Percentiles rank a stretch among this genome's conserved stretches.
These are phyloP conservation scores for Camellia oleifera DNA, from an alignment of 179 eudicot genomes.

Conservation along the genomic window DNA sequence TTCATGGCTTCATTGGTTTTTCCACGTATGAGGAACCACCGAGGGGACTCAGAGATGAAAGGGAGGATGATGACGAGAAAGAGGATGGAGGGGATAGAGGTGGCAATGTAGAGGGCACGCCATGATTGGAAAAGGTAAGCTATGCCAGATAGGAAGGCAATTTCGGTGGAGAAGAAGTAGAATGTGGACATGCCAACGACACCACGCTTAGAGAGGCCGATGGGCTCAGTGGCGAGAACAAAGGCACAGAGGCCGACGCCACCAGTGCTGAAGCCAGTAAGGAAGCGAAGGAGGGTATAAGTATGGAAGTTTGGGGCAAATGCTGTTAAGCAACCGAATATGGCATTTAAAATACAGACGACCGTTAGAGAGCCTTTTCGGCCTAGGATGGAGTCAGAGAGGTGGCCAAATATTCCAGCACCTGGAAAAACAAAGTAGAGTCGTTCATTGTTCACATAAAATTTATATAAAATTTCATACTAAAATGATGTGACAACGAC, in stretches of 20 bases:
- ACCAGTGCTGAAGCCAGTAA: constrained; percentile 77
- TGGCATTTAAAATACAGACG: constrained; percentile 60
- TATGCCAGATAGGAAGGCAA: constrained; percentile 59
- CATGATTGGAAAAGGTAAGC: constrained; percentile 61
- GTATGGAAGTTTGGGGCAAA: constrained; percentile 52
- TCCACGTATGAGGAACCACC: constrained; percentile 43
- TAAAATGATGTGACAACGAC: no score
- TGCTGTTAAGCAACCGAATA: constrained; percentile 70
- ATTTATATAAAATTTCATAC: no score
- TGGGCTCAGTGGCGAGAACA: constrained; percentile 82
- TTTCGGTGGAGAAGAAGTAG: constrained; percentile 84
- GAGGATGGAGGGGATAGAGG: constrained; percentile 56
- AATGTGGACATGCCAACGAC: constrained; percentile 89
- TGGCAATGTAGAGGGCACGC: constrained; percentile 17
- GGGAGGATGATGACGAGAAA: constrained; percentile 40
- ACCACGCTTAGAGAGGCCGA: constrained; percentile 75
- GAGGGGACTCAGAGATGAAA: constrained; percentile 77
- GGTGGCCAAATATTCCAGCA: no score
- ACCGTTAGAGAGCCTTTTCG: constrained; percentile 70
- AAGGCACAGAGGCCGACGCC: constrained; percentile 88
- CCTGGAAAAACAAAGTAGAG: no score
- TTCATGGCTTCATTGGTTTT: no score
- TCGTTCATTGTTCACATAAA: no score
- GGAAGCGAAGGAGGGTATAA: constrained; percentile 60
- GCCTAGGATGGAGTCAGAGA: constrained; percentile 51